Base-by-base conservation (phyloP, 257 asterid species). In the Osmanthus fragrans region DNA sequence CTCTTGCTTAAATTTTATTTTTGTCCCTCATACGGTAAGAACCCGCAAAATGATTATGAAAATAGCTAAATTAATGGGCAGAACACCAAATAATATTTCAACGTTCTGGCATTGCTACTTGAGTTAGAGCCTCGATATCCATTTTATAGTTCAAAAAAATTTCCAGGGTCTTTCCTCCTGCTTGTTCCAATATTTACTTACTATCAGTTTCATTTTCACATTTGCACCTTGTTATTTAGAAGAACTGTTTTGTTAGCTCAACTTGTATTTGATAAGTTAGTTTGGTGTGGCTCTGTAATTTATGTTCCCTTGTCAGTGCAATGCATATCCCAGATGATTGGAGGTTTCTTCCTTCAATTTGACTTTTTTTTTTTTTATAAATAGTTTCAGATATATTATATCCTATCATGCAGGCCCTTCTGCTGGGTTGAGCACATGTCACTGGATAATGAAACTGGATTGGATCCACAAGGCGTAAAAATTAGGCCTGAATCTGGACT, bases 401-500 rank as follows among this genome's bases (percentile, higher is more conserved):
- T 23, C 51, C 69, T 27, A 66, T 32, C 69, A 9, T 84, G 82
- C 88, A 91, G 92, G 96, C 27, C 27, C 27, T 25, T 25, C 27
- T 25, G 27, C 84, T 92, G 97, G 97, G 87, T 82, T 81, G 94
- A 89, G 85, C 97, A 92, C 86, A 30, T 30, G 90, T 89, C 96
- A 51, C 85, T 90, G 80, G 91, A 92, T 85, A 89, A 25, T 25
- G 27, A 25, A 25, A 25, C 27, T 25, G 27, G 27, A 25, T 25
- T 25, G 27, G 27, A 25, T 25, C 27, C 27, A 25, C 27, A 25
- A 25, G 27, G 27, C 0, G 1, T 1, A 25, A 25, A 25, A 25
- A 25, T 25, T 25, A 25, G 27, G 27, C 27, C 27, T 25, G 27
- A 25, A 25, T 25, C 27, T 25, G 27, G 27, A 25, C 27, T 25